phyloP scores from a whole-genome alignment of 768 basidiomycete species.

The Macrolepiota fuliginosa region DNA sequence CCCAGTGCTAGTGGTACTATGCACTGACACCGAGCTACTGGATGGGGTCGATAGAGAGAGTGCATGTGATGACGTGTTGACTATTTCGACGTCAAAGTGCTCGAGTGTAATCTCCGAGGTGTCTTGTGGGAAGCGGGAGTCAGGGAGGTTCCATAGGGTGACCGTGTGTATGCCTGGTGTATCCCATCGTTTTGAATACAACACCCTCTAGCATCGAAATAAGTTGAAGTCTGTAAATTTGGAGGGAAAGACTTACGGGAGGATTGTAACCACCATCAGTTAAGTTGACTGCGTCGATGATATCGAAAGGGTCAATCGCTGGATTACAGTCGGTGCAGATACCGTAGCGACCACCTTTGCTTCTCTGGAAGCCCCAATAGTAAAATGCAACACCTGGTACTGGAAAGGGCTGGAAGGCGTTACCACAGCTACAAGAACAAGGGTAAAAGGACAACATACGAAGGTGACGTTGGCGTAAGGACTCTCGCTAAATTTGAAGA shows the following conservation, averaged over 20 bases:
- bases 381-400: background rate
- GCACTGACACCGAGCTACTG: too few relatives aligned
- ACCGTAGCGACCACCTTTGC: too few relatives aligned
- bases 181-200: background rate
- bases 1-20: too few relatives aligned
- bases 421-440: background rate
- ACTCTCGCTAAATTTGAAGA: background rate
- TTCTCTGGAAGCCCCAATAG: background rate
- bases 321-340: background rate
- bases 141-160: background rate
- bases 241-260: background rate
- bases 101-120: background rate
- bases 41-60: too few relatives aligned
- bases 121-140: background rate
- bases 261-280: background rate
- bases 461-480: background rate
- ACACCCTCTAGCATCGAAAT: background rate
- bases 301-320: too few relatives aligned
- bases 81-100: background rate
- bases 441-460: background rate
- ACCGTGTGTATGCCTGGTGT: background rate
- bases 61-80: too few relatives aligned
- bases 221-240: too few relatives aligned
- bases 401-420: too few relatives aligned
- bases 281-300: background rate